Percentiles rank a stretch among this genome's conserved stretches.
These are phyloP conservation scores for Hymenoscyphus infarciens DNA, from an alignment of 2,329 filamentous ascomycete genomes.

Conservation along the genomic window DNA sequence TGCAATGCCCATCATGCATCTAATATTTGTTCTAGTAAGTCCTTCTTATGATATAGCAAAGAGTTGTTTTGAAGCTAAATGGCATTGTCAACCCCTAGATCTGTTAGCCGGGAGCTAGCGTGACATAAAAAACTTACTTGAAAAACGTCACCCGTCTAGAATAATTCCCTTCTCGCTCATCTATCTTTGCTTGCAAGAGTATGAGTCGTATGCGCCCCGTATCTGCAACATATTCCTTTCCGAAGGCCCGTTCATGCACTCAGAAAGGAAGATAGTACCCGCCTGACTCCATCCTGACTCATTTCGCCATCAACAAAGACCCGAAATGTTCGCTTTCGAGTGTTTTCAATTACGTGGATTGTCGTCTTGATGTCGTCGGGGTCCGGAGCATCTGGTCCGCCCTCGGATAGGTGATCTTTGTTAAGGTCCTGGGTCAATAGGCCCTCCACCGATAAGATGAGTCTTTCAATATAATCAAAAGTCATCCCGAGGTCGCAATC, in stretches of 20 bases:
- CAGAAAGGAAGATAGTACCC: background rate
- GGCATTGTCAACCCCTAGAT: background rate
- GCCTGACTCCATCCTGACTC: background rate
- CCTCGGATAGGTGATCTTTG: background rate
- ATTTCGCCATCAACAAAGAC: background rate
- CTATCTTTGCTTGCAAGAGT: background rate
- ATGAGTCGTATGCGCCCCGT: background rate
- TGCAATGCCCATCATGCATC: background rate
- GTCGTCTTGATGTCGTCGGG: background rate
- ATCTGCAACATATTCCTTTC: background rate
- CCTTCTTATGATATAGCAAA: background rate
- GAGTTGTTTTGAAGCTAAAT: background rate
- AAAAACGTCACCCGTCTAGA: background rate
- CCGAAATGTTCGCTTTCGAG: background rate
- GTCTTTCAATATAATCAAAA: conserved; percentile 3
- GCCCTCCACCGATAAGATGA: background rate
- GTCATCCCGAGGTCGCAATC: conserved; percentile 25
- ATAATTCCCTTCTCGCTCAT: background rate
- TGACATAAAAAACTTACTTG: too few relatives aligned
- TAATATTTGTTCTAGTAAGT: background rate
- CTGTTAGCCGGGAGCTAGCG: background rate
- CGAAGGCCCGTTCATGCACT: background rate
- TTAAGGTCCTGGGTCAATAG: background rate
- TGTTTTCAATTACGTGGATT: background rate
- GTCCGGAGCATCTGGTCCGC: background rate